phyloP scores from a whole-genome alignment of 176 grass and related monocot species.

The Canna indica region DNA sequence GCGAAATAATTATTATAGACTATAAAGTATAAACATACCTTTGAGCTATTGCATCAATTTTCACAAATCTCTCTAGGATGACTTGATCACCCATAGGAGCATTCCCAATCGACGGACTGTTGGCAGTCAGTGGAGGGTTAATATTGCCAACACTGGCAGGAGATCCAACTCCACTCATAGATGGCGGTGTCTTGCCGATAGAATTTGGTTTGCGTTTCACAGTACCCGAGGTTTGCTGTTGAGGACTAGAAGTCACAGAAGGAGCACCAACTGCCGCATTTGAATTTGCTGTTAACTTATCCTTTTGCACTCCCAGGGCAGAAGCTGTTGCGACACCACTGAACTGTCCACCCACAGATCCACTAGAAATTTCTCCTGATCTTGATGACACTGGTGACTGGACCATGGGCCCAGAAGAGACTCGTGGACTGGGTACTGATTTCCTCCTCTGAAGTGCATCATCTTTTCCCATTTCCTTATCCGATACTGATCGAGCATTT shows the following conservation, averaged over 20 bases:
- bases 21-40: slow-evolving; percentile 40
- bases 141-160: slow-evolving; percentile 96
- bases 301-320: slow-evolving; percentile 69
- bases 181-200: slow-evolving; percentile 51
- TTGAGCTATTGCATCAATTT: slow-evolving; percentile 54
- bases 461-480: slow-evolving; percentile 75
- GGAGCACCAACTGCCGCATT: slow-evolving; percentile 50
- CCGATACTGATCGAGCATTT: slow-evolving; percentile 34
- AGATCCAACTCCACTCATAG: slow-evolving; percentile 67
- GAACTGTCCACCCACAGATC: slow-evolving; percentile 83
- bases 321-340: slow-evolving; percentile 53
- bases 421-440: slow-evolving; percentile 40
- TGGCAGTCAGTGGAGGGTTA: slow-evolving; percentile 49
- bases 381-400: slow-evolving; percentile 92
- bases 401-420: slow-evolving; percentile 53
- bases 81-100: slow-evolving; percentile 64
- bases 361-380: slow-evolving; percentile 92
- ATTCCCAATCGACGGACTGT: slow-evolving; percentile 72
- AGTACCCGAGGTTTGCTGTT: slow-evolving; percentile 49
- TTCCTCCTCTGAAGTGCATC: slow-evolving; percentile 76
- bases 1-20: background rate
- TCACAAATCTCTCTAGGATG: slow-evolving; percentile 70
- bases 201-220: slow-evolving; percentile 63
- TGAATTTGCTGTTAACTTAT: slow-evolving; percentile 63
- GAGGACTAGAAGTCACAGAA: slow-evolving; percentile 57